Conservation (phyloP, 2,329 filamentous ascomycete genomes). For the Stachybotrys chartarum region DNA sequence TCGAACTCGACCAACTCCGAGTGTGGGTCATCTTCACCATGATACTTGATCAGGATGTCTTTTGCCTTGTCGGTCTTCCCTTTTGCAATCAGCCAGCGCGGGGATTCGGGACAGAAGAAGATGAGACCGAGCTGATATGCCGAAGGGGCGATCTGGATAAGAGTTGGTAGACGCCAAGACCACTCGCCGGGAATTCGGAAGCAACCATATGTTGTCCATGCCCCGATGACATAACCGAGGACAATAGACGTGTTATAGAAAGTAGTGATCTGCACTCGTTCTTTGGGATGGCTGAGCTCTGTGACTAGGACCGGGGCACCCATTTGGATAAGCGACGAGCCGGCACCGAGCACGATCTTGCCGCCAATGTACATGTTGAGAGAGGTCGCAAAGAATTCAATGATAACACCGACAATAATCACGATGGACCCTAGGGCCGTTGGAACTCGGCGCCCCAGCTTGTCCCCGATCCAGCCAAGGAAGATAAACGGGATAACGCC, state of each 20-base stretch:
- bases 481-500: slow-evolving; percentile 28
- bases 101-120: slow-evolving; percentile 50
- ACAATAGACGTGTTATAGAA: slow-evolving; percentile 17
- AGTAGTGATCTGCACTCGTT: slow-evolving; percentile 13
- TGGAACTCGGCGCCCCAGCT: slow-evolving; percentile 23
- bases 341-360: slow-evolving; percentile 28
- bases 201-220: slow-evolving; percentile 25
- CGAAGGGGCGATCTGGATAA: slow-evolving; percentile 42
- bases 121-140: slow-evolving; percentile 34
- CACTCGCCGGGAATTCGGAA: slow-evolving; percentile 11
- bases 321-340: slow-evolving; percentile 30
- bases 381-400: slow-evolving; percentile 26
- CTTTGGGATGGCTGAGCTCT: slow-evolving; percentile 26
- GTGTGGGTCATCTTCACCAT: slow-evolving; percentile 37
- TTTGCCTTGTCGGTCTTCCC: slow-evolving; percentile 42
- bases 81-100: slow-evolving; percentile 49
- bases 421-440: slow-evolving; percentile 29
- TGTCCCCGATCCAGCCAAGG: slow-evolving; percentile 27
- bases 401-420: slow-evolving; percentile 27
- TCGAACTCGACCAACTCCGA: slow-evolving; percentile 39
- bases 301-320: slow-evolving; percentile 34
- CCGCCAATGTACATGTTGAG: slow-evolving; percentile 30
- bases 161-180: slow-evolving; percentile 29
- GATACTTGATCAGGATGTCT: slow-evolving; percentile 42
- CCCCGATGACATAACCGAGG: slow-evolving; percentile 13